Base-by-base conservation (phyloP, 345 rosid species). In the Gossypium raimondii region DNA sequence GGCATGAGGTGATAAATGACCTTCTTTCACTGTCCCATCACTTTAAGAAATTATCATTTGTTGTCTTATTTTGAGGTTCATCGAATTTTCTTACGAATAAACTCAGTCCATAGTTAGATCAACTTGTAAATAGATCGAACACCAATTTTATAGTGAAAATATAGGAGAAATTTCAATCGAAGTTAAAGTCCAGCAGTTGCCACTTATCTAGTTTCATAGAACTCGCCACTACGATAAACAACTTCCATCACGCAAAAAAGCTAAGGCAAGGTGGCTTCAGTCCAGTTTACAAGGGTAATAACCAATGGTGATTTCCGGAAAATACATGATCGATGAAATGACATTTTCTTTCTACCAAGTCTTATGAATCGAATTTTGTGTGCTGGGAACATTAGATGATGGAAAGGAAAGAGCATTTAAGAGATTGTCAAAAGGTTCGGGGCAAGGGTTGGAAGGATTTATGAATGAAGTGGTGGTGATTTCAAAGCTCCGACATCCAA, bases 391-490 rank as follows among this genome's bases (percentile, higher is more conserved):
- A 22, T 22, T 57, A 22, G 29, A 57, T 9, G 29, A 22, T 57
- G 16, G 13, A 9, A 57, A 20, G 29, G 61, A 57, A 57, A 57
- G 9, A 20, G 61, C 14, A 57, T 27, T 57, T 27, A 57, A 57
- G 61, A 57, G 61, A 20, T 57, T 57, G 27, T 57, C 29, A 11
- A 57, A 57, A 57, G 61, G 27, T 2, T 57, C 29, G 1, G 27
- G 61, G 4, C 13, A 57, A 22, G 29, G 61, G 0, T 57, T 57
- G 13, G 61, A 2, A 74, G 84, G 85, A 63, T 83, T 87, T 58
- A 70, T 70, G 77, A 85, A 79, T 47, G 88, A 87, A 43, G 79
- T 82, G 73, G 59, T 62, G 24, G 80, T 80, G 10, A 81, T 87
- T 10, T 75, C 82, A 0, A 73, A 85, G 47, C 81, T 87, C 13